Percentiles rank a stretch among this genome's conserved stretches.
phyloP scores from a whole-genome alignment of 2,329 filamentous ascomycete species.

The Scedosporium boydii region DNA sequence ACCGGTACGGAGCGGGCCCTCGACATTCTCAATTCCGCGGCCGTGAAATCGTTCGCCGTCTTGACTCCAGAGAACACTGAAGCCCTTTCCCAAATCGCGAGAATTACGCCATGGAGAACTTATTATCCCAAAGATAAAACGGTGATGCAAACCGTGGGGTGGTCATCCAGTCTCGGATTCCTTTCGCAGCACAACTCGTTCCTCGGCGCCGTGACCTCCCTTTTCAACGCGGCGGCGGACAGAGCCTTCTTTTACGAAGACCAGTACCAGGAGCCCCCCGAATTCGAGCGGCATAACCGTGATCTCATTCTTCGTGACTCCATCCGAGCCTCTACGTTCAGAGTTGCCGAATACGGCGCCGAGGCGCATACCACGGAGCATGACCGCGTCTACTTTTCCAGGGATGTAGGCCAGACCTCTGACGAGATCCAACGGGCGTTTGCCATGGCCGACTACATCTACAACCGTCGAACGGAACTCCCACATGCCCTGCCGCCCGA shows the following conservation, averaged over 20 bases:
- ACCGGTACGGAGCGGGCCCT: conserved; percentile 49
- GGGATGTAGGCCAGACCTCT: not conserved
- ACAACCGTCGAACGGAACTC: not conserved
- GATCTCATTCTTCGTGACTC: conserved; percentile 13
- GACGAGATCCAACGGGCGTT: not conserved
- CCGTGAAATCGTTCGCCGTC: conserved; percentile 34
- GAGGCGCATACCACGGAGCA: conserved; percentile 9
- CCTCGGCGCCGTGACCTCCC: conserved; percentile 19
- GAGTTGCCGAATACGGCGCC: conserved; percentile 17
- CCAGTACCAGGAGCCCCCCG: not conserved
- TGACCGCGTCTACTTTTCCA: conserved; percentile 10
- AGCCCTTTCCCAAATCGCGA: conserved; percentile 26
- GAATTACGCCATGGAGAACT: conserved; percentile 28
- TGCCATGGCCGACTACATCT: not conserved
- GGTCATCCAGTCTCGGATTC: conserved; percentile 27
- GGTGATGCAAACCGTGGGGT: conserved; percentile 38
- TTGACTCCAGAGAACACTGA: conserved; percentile 25
- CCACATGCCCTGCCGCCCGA: not conserved
- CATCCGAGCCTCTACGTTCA: conserved; percentile 30
- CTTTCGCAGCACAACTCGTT: conserved; percentile 37
- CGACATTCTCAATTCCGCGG: conserved; percentile 35
- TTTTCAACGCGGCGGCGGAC: conserved; percentile 17
- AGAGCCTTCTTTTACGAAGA: not conserved
- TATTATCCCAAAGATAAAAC: conserved; percentile 32
- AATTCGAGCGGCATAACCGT: not conserved